phyloP scores from a whole-genome alignment of 208 protist species.

The Trypanosoma scelopori region DNA sequence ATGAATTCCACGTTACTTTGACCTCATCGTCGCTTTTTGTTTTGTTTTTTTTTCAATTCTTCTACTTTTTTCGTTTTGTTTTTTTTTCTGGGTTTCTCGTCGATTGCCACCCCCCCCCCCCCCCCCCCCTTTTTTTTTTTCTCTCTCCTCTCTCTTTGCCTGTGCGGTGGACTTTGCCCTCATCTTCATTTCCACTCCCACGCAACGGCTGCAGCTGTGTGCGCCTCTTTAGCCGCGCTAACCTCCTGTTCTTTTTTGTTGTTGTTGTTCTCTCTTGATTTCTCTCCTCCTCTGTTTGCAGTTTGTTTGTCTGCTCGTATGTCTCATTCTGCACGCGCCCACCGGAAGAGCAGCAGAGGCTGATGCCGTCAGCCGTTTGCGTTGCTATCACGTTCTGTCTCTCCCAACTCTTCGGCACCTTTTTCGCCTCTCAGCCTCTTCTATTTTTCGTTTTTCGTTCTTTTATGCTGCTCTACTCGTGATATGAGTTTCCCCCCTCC shows the following conservation, averaged over 20 bases:
- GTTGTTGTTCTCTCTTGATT: conserved; percentile 14
- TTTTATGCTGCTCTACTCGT: conserved; percentile 1
- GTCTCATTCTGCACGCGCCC: not conserved
- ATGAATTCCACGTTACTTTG: too few species aligned
- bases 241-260: too few species aligned
- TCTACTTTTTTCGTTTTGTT: conserved; percentile 10
- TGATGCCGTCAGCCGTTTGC: not conserved
- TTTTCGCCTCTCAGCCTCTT: too few species aligned
- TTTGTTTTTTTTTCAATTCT: conserved; percentile 17
- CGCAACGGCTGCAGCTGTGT: too few species aligned
- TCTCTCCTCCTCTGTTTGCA: conserved; percentile 2
- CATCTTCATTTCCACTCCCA: too few species aligned
- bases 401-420: not conserved
- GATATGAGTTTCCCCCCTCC: not conserved
- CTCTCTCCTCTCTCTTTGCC: too few species aligned
- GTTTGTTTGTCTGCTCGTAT: not conserved
- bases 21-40: too few species aligned
- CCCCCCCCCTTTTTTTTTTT: too few species aligned
- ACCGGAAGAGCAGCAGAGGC: not conserved
- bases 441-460: conserved; percentile 13
- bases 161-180: too few species aligned
- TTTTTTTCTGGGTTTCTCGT: too few species aligned
- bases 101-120: too few species aligned
- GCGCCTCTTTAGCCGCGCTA: too few species aligned
- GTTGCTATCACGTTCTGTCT: not conserved